Conservation (phyloP, 129 eudicot genomes). For the Helianthus annuus region HanXRQr2.0-SUNRISE NC_035447.2:68349101-68349600, state of each 20-base stretch:
- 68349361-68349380: background rate
- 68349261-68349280: background rate
- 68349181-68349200: background rate
- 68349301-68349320: background rate
- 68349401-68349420: background rate
- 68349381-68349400: background rate
- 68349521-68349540: constrained; percentile 20
- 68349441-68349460: too few species aligned
- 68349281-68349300: background rate
- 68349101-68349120: background rate
- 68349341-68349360: background rate
- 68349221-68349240: background rate
- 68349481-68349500: constrained; percentile 1
- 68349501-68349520: constrained; percentile 12
- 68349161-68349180: background rate
- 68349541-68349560: background rate
- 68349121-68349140: too few species aligned
- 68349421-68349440: constrained; percentile 6
- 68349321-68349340: background rate
- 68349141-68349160: too few species aligned
- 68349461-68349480: too few species aligned
- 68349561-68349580: background rate
- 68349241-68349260: background rate
- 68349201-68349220: background rate
- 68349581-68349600: background rate